A percentile compares a stretch with the other conserved stretches of the same genome.
Evolutionary conservation across 371 early-diverging fungal genomes (phyloP).

Genomic region (Saksenaea oblongispora): DNA sequence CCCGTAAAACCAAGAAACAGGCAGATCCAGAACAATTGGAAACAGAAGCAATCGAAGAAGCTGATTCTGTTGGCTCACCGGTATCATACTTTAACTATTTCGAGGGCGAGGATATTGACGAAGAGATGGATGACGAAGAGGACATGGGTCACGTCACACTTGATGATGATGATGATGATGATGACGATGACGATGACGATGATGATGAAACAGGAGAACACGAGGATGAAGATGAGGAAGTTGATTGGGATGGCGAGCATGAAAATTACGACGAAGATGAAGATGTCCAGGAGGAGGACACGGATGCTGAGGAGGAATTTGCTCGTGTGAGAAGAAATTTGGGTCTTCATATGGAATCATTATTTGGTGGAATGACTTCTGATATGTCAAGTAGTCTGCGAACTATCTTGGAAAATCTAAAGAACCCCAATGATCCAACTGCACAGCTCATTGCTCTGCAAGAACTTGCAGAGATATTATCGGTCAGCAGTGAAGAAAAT

Average conservation of each 20-base stretch:
- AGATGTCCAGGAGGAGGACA: constrained; percentile 38
- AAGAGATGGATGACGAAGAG: constrained; percentile 16
- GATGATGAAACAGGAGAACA: constrained; percentile 21
- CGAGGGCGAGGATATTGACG: constrained; percentile 14
- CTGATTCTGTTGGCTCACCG: constrained; percentile 3
- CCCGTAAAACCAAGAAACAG: constrained; percentile 20
- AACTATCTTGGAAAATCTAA: constrained; percentile 53
- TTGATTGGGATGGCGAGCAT: constrained; percentile 21
- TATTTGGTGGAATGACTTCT: constrained; percentile 48
- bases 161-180: constrained; percentile 26
- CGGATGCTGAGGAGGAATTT: constrained; percentile 47
- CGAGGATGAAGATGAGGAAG: constrained; percentile 21
- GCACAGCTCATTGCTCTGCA: constrained; percentile 68
- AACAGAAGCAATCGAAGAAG: constrained; percentile 10
- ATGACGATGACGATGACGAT: constrained; percentile 19
- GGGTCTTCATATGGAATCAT: constrained; percentile 47
- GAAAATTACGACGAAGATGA: constrained; percentile 35
- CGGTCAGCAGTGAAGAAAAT: constrained; percentile 71
- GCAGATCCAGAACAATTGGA: constrained; percentile 24
- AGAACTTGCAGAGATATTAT: constrained; percentile 66
- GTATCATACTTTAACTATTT: constrained; percentile 22
- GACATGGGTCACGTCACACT: constrained; percentile 4
- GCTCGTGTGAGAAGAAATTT: constrained; percentile 39
- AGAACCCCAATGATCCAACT: constrained; percentile 57
- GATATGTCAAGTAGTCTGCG: constrained; percentile 46